Base-by-base conservation (phyloP, 2,329 filamentous ascomycete genomes). In the Coleophoma cylindrospora region DNA sequence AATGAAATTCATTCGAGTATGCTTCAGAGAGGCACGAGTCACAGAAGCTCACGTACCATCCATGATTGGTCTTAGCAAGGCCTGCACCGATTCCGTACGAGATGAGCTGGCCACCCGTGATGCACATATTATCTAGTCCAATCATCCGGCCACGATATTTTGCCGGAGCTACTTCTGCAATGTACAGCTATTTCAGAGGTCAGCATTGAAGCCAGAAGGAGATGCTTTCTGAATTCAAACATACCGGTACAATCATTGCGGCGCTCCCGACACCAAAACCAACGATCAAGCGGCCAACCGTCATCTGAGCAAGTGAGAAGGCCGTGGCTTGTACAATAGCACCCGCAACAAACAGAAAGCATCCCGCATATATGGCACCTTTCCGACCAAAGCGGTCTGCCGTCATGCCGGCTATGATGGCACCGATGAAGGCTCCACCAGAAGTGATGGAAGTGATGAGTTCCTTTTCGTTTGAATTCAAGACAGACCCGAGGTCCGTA, bases 361-460 rank as follows among this genome's bases (percentile, higher is more conserved):
- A 72, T 3, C 67, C 71, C 5, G 68, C 52, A 53, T 70, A 72
- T 52, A 75, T 71, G 27, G 49, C 45, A 2, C 49, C 72, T 57
- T 72, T 71, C 40, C 70, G 66, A 15, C 71, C 69, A 40, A 64
- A 68, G 51, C 64, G 54, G 51, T 73, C 69, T 5, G 69, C 69
- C 0, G 61, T 65, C 17, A 61, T 54, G 22, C 67, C 67, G 14
- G 66, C 67, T 47, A 66, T 57, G 27, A 71, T 64, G 49, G 71
- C 69, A 9, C 72, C 73, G 12, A 75, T 57, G 43, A 76, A 69
- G 2, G 73, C 72, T 36, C 70, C 75, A 33, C 70, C 75, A 7
- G 71, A 75, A 17, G 71, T 75, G 15, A 79, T 67, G 0, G 75
- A 77, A 1, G 76, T 79, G 34, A 79, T 70, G 27, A 79, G 64